Percentiles rank a stretch among this genome's conserved stretches.
These are phyloP conservation scores for Beauveria medogensis DNA, from an alignment of 2,329 filamentous ascomycete genomes.

Conservation along the genomic window DNA sequence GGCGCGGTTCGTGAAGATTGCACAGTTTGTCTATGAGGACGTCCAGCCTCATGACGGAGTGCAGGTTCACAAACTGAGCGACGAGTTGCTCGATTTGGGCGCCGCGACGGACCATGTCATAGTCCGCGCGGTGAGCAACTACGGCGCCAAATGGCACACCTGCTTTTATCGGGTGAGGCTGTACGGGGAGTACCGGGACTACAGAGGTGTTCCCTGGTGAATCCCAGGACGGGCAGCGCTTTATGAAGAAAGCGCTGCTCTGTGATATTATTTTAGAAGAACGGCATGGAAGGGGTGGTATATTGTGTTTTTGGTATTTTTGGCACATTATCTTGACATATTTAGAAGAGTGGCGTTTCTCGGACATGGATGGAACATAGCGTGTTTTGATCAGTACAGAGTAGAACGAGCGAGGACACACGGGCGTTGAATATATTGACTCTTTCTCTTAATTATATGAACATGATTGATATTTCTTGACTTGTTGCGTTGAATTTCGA, in stretches of 20 bases:
- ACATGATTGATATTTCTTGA: too few species aligned
- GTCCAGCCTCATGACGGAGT: conserved; percentile 33
- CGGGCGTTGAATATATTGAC: not conserved
- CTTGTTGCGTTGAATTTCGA: too few species aligned
- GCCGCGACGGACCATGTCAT: conserved; percentile 44
- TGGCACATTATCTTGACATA: conserved; percentile 3
- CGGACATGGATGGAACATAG: conserved; percentile 5
- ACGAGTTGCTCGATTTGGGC: conserved; percentile 39
- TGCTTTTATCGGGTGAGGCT: conserved; percentile 58
- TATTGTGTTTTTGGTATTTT: not conserved
- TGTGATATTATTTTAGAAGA: not conserved
- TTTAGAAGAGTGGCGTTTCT: not conserved
- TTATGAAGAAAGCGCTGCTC: too few species aligned
- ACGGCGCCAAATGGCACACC: conserved; percentile 50
- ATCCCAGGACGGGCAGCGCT: not conserved
- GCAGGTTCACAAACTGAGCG: conserved; percentile 45
- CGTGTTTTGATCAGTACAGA: not conserved
- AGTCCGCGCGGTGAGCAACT: conserved; percentile 49
- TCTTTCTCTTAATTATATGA: not conserved
- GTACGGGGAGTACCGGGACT: conserved; percentile 34
- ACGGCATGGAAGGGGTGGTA: not conserved
- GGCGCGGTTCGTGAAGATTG: conserved; percentile 47
- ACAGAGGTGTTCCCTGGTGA: not conserved
- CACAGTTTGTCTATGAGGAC: conserved; percentile 45
- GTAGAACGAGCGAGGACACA: not conserved